Evolutionary conservation across 2,329 filamentous ascomycete genomes (phyloP), one percentile per base, ranked within the genome.

Genomic region (Grosmannia penicillata): DNA sequence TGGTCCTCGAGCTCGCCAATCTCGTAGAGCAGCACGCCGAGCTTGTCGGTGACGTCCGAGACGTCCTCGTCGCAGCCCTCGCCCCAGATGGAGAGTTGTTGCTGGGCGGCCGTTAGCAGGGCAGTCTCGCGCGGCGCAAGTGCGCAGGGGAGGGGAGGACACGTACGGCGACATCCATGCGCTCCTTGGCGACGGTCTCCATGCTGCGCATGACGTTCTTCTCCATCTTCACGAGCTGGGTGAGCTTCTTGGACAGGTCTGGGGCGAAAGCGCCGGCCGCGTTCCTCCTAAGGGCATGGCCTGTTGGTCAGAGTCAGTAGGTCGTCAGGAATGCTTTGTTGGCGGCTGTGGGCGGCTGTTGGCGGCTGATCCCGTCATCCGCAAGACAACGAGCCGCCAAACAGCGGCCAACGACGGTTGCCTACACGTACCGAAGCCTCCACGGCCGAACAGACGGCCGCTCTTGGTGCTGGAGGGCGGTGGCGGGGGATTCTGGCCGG

Each of bases 151-250:
- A 18, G 14, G 36, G 11, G n/a, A 15, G 18, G 18, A 33, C 3
- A 72, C 84, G 55, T 82, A 94, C 86, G 55, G 91, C 91, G 49
- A 95, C 89, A 54, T 96, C 91, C 86, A 96, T 96, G 52, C 91
- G 79, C 70, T 98, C 91, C 54, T 86, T 80, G 33, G 86, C 86
- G 38, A 96, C 91, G 36, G 85, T 72, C 59, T 98, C 91, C 71
- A 96, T 78, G 58, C 86, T 95, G 60, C 91, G 85, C 91, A 98
- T 98, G 41, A 95, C 84, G 57, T 98, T 96, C 78, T 98, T 98
- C 68, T 98, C 91, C 91, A 98, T 98, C 75, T 98, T 98, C 47
- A 98, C 91, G 38, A 98, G 75, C 66, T 93, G 84, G 29, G 87
- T 85, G 45, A 98, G 78, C 73, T 98, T 98, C 74, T 94, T 95